Evolutionary conservation across 495 filamentous ascomycete species (phyloP).

Genomic region (Schizothecium vesticola): DNA sequence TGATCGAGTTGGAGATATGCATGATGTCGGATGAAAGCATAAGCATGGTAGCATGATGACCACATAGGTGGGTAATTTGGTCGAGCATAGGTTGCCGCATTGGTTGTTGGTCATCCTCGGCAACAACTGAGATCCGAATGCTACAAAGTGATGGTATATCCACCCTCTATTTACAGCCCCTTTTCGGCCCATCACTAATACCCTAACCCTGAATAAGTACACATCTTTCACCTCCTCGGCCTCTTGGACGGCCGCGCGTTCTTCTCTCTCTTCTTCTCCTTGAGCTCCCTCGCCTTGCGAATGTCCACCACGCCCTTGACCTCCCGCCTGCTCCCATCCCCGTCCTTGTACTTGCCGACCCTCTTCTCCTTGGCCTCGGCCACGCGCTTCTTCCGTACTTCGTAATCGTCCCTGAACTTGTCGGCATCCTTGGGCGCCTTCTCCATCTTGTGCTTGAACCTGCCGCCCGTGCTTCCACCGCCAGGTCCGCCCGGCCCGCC

Average conservation of each 20-base stretch:
- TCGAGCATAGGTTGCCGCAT: not conserved
- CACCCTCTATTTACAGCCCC: not conserved
- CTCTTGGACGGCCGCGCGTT: conserved; percentile 80
- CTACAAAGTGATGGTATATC: not conserved
- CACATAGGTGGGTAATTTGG: not conserved
- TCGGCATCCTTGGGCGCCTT: conserved; percentile 89
- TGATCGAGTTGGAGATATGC: not conserved
- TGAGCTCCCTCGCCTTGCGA: conserved; percentile 66
- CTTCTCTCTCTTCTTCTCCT: conserved; percentile 76
- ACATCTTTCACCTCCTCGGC: conserved; percentile 33
- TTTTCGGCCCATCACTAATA: not conserved
- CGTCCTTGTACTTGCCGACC: conserved; percentile 63
- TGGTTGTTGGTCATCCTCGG: not conserved
- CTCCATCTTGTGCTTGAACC: conserved; percentile 76
- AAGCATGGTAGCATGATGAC: not conserved
- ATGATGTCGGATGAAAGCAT: not conserved
- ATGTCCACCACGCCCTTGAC: conserved; percentile 79
- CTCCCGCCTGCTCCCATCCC: conserved; percentile 63
- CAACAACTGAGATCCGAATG: not conserved
- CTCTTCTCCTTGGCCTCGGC: conserved; percentile 81
- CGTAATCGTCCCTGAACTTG: conserved; percentile 81
- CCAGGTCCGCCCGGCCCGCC: conserved; percentile 32
- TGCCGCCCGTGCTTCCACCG: conserved; percentile 12
- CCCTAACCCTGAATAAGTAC: not conserved
- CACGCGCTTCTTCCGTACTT: conserved; percentile 84